phyloP scores from a whole-genome alignment of 1,284 basidiomycete genomes.

The Gastroboletus turbinatus region DNA sequence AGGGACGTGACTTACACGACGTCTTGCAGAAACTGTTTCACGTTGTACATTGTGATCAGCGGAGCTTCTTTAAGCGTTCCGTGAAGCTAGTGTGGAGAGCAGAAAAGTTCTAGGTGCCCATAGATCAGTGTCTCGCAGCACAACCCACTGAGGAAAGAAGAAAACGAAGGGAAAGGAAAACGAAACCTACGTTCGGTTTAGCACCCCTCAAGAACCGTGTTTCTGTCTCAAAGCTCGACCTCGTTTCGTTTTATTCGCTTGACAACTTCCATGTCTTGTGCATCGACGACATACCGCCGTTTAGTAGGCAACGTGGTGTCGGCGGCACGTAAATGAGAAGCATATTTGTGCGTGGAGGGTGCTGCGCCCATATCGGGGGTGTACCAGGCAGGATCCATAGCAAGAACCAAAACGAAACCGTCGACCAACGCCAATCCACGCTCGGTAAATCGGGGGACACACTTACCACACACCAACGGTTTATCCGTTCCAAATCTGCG shows the following conservation, averaged over 20 bases:
- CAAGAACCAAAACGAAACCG: background rate
- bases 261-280: conserved; percentile 77
- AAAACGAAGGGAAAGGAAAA: background rate
- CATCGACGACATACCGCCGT: conserved; percentile 77
- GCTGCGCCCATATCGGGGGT: conserved; percentile 48
- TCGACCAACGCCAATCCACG: background rate
- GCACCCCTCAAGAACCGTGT: conserved; percentile 73
- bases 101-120: conserved; percentile 62
- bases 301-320: conserved; percentile 56
- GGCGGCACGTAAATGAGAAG: conserved; percentile 33
- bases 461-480: conserved; percentile 55
- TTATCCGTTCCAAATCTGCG: conserved; percentile 53
- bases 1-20: conserved; percentile 56
- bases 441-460: too few species aligned
- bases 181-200: conserved; percentile 64
- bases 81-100: conserved; percentile 57
- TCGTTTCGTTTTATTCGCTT: conserved; percentile 77
- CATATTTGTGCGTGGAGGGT: conserved; percentile 37
- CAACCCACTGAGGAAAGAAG: background rate
- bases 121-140: background rate
- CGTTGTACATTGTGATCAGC: conserved; percentile 97
- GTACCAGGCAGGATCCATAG: conserved; percentile 52
- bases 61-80: conserved; percentile 78
- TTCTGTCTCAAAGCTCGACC: conserved; percentile 73
- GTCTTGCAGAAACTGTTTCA: conserved; percentile 91